Evolutionary conservation across 108 stramenopile species (phyloP).

Genomic region (Asterionellopsis glacialis): DNA sequence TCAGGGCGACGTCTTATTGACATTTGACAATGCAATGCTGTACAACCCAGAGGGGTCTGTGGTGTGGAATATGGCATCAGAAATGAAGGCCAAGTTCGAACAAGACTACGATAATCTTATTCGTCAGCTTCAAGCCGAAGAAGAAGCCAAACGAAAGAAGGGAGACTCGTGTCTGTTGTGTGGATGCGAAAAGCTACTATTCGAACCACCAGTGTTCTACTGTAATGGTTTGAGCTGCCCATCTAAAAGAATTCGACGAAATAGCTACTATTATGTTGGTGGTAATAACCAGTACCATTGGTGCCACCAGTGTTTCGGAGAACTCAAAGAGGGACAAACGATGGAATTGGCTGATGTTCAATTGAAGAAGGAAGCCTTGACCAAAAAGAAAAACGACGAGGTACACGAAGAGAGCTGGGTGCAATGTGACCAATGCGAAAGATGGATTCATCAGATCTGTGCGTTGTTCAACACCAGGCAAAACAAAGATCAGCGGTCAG

Average conservation of each 20-base stretch:
- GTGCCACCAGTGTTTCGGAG: slow-evolving; percentile 93
- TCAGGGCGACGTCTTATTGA: slow-evolving; percentile 80
- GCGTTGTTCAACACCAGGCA: slow-evolving; percentile 97
- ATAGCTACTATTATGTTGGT: slow-evolving; percentile 93
- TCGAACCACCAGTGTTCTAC: slow-evolving; percentile 97
- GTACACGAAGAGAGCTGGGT: slow-evolving; percentile 94
- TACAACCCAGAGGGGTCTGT: slow-evolving; percentile 89
- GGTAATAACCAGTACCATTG: slow-evolving; percentile 93
- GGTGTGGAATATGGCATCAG: slow-evolving; percentile 78
- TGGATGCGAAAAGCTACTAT: slow-evolving; percentile 90
- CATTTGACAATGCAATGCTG: slow-evolving; percentile 97
- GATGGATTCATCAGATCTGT: slow-evolving; percentile 99
- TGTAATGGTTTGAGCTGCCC: slow-evolving; percentile 94
- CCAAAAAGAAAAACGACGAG: slow-evolving; percentile 95
- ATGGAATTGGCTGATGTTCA: slow-evolving; percentile 88
- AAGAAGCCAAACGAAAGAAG: slow-evolving; percentile 84
- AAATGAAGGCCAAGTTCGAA: slow-evolving; percentile 80
- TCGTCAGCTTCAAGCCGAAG: slow-evolving; percentile 76
- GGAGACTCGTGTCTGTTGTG: slow-evolving; percentile 94
- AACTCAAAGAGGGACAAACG: slow-evolving; percentile 79
- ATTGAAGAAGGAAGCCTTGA: slow-evolving; percentile 84
- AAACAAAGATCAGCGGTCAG: slow-evolving; percentile 87
- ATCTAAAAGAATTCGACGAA: slow-evolving; percentile 90
- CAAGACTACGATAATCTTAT: slow-evolving; percentile 64
- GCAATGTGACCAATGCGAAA: slow-evolving; percentile 91